Percentiles rank a stretch among this genome's conserved stretches.
phyloP scores from a whole-genome alignment of 805 yeast species.

The Isabelozyma rhagii region DNA sequence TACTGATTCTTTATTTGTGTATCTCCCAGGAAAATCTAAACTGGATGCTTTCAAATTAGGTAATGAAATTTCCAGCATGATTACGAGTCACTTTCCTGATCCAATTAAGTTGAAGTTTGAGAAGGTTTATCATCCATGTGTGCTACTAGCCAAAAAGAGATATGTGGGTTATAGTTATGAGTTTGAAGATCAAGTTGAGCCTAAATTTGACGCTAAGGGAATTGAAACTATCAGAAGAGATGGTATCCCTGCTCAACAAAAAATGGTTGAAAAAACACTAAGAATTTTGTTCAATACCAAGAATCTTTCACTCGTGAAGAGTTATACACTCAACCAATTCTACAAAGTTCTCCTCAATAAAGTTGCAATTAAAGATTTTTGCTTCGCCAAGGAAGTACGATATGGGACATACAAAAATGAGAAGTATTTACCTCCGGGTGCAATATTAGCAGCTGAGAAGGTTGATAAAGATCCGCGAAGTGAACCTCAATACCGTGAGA shows the following conservation, averaged over 20 bases:
- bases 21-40: constrained; percentile 77
- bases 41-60: constrained; percentile 80
- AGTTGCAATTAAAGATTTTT: constrained; percentile 74
- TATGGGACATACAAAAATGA: constrained; percentile 79
- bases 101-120: constrained; percentile 87
- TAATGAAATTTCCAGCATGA: constrained; percentile 56
- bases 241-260: constrained; percentile 90
- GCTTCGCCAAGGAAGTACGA: constrained; percentile 88
- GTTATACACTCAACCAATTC: constrained; percentile 65
- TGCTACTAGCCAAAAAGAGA: constrained; percentile 76
- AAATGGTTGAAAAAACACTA: constrained; percentile 69
- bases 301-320: constrained; percentile 69
- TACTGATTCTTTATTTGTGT: constrained; percentile 90
- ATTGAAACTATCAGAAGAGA: constrained; percentile 93
- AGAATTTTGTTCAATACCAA: constrained; percentile 66
- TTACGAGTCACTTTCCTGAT: constrained; percentile 68
- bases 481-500: constrained; percentile 83
- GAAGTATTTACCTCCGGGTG: constrained; percentile 84
- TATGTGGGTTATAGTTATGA: constrained; percentile 88
- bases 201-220: constrained; percentile 92
- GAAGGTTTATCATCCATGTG: constrained; percentile 86
- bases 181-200: constrained; percentile 45
- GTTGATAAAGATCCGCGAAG: constrained; percentile 64
- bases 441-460: constrained; percentile 66
- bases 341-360: constrained; percentile 58